A percentile compares a stretch with the other conserved stretches of the same genome.
Evolutionary conservation across 495 filamentous ascomycete genomes (phyloP).

Genomic region (Penicillium maclennaniae): DNA sequence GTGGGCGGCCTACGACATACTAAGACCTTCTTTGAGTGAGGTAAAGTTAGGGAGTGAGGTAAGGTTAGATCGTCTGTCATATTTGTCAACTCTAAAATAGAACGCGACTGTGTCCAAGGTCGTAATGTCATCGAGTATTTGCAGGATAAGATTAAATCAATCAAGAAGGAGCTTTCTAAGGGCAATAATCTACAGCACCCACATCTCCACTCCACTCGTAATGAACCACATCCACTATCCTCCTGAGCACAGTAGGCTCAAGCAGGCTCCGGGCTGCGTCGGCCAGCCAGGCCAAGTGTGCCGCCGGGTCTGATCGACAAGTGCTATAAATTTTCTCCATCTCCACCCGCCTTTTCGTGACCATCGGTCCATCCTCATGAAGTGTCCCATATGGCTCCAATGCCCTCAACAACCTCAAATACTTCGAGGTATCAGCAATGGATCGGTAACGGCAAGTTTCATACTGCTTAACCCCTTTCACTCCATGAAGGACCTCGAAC

Average conservation of each 20-base stretch:
- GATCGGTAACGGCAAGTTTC: constrained; percentile 7
- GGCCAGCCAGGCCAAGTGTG: constrained; percentile 24
- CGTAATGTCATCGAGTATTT: no score
- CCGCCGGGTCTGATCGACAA: constrained; percentile 4
- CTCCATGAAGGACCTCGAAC: constrained; percentile 15
- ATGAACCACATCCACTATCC: constrained; percentile 25
- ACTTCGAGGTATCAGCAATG: neutral
- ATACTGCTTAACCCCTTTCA: neutral
- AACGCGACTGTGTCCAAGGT: no score
- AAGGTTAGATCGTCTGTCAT: no score
- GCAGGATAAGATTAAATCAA: no score
- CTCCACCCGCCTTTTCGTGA: constrained; percentile 11
- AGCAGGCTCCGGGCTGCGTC: constrained; percentile 22
- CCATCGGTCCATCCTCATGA: constrained; percentile 2
- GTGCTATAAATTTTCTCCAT: constrained; percentile 15
- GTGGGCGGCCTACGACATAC: no score
- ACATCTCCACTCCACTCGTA: constrained; percentile 19
- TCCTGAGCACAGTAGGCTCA: constrained; percentile 14
- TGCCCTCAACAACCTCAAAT: constrained; percentile 11
- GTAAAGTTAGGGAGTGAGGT: no score
- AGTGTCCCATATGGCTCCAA: constrained; percentile 20
- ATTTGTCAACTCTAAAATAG: no score
- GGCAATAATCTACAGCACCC: constrained; percentile 19
- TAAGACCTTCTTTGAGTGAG: no score
- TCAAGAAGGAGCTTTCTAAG: constrained; percentile 2